Evolutionary conservation across 2,329 filamentous ascomycete species (phyloP), one percentile per base, ranked within the genome.

Genomic region (Sphaerulina musiva): DNA sequence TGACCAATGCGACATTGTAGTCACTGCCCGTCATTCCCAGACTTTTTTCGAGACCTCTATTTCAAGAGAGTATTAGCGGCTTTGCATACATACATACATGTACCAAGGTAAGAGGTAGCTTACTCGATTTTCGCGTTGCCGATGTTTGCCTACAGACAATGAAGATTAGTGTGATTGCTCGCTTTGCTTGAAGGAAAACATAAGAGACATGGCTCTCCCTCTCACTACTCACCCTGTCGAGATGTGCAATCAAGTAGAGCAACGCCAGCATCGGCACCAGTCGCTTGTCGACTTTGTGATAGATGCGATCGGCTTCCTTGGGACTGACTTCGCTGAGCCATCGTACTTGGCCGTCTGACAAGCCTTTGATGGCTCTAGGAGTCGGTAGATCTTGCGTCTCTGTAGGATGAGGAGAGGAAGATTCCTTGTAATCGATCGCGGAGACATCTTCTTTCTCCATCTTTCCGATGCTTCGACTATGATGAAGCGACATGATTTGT

Each of bases 1-100:
- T 76, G 58, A 78, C 74, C 4, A 80, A 66, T 0, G 76, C 76
- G 5, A 67, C 72, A 55, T 79, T 80, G 64, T 76, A 78, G 54
- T 75, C 68, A 56, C 75, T 70, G 45, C 68, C 68, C 4, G 67
- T 68, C 4, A 80, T 70, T 6, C 72, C 57, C 7, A 79, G 68
- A 29, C 78, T 75, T 12, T 65, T 64, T 2, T 72, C 72, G 8
- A 80, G 66, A n/a, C 76, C 74, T 55, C 52, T 53, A 14, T 17
- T n/a, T 9, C 9, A 14, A 12, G 4, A 44, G 42, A 42, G 12
- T 42, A 8, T 42, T 6, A 42, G 20, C 8, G n/a, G 2, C 14
- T n/a, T 6, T 12, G 14, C 40, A n/a, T 42, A 10, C 20, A 17
- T 41, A 4, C 4, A 36, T 36, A 12, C 32, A 36, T 8, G 20